Conservation (phyloP, 805 yeast genomes). For the Teunomyces kruisii region DNA sequence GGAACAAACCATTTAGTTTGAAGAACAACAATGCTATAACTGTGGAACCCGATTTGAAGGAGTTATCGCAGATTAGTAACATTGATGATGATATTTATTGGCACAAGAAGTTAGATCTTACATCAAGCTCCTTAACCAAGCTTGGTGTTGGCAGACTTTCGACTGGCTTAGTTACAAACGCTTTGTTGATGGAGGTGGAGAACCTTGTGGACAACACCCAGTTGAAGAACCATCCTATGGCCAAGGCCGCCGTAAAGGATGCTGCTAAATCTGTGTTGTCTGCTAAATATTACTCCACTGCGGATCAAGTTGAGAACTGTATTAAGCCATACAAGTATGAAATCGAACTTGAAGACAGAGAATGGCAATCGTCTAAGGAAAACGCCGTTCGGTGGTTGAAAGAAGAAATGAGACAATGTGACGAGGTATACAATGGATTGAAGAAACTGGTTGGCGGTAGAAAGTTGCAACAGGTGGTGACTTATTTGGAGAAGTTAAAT, state of each 20-base stretch:
- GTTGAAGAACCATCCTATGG: slow-evolving; percentile 82
- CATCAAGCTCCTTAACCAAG: slow-evolving; percentile 83
- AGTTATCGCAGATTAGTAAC: slow-evolving; percentile 51
- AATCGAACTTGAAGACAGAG: slow-evolving; percentile 93
- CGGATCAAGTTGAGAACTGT: slow-evolving; percentile 98
- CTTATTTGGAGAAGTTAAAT: slow-evolving; percentile 58
- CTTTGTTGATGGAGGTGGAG: slow-evolving; percentile 74
- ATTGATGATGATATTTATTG: slow-evolving; percentile 73
- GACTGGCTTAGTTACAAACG: slow-evolving; percentile 77
- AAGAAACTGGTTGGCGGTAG: slow-evolving; percentile 77
- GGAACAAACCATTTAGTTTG: slow-evolving; percentile 65
- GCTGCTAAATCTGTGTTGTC: slow-evolving; percentile 81
- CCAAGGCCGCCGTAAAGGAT: slow-evolving; percentile 74
- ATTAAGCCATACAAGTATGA: slow-evolving; percentile 97
- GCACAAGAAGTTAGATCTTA: slow-evolving; percentile 82
- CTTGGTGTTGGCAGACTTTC: slow-evolving; percentile 91
- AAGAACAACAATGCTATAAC: slow-evolving; percentile 13
- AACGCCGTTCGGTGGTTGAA: slow-evolving; percentile 70
- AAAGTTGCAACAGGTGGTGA: slow-evolving; percentile 79
- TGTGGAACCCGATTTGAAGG: slow-evolving; percentile 51
- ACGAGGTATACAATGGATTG: slow-evolving; percentile 55
- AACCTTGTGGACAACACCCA: slow-evolving; percentile 73
- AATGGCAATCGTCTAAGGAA: slow-evolving; percentile 82
- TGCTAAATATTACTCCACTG: slow-evolving; percentile 81
- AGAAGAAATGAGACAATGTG: slow-evolving; percentile 86